Evolutionary conservation across 306 rosid species (phyloP), one percentile per base, ranked within the genome.

Genomic region (Castanopsis chinensis): DNA sequence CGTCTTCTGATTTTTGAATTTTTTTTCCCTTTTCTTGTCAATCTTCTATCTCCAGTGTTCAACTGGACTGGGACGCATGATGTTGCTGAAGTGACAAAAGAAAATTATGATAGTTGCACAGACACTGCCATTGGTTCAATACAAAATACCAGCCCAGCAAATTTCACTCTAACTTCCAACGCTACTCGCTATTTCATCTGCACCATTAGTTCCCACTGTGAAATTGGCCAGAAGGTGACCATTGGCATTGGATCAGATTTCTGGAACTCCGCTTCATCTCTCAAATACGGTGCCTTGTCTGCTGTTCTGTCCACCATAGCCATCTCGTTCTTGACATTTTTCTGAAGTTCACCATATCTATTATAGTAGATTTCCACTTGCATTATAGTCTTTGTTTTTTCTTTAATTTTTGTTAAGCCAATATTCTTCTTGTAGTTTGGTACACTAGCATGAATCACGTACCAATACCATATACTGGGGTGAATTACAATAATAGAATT

Each of bases 161-260:
- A 21, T 69, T 70, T 81, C 41, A 12, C 58, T 14, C 59, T 81
- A 55, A 81, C 69, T 13, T 20, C 73, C 41, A 81, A 76, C 37
- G n/a, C 33, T 19, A 81, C 85, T 33, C 79, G 77, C 23, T 71
- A 79, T 69, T 84, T 84, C 85, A 65, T 81, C 19, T 77, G 82
- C 85, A 84, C 83, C 30, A n/a, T 64, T 5, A 57, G 20, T 17
- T 41, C 67, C 23, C 73, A 85, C 78, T 82, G 88, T 27, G 58
- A 13, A 43, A 1, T 45, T 3, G 90, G 85, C 61, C 85, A 82
- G 70, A 84, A 85, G 80, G 85, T 82, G 37, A 78, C 78, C 2
- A 82, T 84, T 57, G 35, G 58, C 3, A 78, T 80, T 23, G 78
- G 77, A 58, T 69, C 35, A 18, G 28, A 23, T 23, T 13, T 5